Evolutionary conservation across 768 basidiomycete species (phyloP).

Genomic region (Lactarius pseudohatsudake): DNA sequence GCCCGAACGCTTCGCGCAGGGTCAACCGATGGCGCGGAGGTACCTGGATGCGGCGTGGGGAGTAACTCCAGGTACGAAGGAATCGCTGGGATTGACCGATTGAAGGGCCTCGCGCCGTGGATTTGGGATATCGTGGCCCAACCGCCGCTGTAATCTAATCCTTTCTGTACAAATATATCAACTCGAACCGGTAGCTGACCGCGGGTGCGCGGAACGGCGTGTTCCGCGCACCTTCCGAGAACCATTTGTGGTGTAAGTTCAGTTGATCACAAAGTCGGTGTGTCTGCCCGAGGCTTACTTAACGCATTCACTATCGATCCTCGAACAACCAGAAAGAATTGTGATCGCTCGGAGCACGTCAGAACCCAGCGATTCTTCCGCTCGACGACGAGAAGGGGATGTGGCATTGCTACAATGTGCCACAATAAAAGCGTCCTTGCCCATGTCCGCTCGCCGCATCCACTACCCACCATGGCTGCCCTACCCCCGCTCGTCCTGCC

Average conservation of each 20-base stretch:
- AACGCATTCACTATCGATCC: constrained; percentile 2
- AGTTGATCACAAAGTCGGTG: constrained; percentile 3
- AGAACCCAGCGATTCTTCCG: constrained; percentile 4
- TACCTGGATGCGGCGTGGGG: constrained; percentile 3
- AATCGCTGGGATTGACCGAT: constrained; percentile 2
- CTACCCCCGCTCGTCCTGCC: constrained; percentile 18
- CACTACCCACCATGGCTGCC: neutral
- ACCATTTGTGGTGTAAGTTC: neutral
- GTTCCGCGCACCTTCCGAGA: neutral
- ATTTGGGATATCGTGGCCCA: neutral
- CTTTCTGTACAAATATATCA: neutral
- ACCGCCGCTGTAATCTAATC: neutral
- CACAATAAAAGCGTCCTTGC: neutral
- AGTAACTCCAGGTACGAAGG: neutral
- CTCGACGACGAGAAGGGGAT: neutral
- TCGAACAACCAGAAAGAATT: neutral
- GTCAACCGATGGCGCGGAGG: constrained; percentile 2
- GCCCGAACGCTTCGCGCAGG: neutral
- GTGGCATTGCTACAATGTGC: neutral
- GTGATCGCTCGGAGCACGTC: constrained; percentile 11
- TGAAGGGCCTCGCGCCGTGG: neutral
- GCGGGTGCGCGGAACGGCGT: neutral
- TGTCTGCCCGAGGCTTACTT: neutral
- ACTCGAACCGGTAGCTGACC: neutral
- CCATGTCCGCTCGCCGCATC: neutral